A percentile compares a stretch with the other conserved stretches of the same genome.
phyloP scores from a whole-genome alignment of 2,329 filamentous ascomycete genomes.

The Alternaria tenuissima region DNA sequence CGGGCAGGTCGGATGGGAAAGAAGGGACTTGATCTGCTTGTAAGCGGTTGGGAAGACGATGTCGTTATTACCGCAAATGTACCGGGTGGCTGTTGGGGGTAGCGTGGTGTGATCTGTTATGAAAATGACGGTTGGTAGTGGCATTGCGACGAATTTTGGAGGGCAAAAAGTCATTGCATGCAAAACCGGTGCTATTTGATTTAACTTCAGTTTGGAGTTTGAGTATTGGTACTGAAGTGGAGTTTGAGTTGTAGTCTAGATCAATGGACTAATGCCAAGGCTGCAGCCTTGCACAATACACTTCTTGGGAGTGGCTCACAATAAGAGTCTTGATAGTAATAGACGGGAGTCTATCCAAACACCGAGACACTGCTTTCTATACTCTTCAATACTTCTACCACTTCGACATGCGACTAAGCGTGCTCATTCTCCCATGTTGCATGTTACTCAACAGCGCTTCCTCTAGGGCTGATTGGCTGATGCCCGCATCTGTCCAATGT shows the following conservation, averaged over 20 bases:
- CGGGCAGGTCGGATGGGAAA: conserved; percentile 3
- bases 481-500: conserved; percentile 69
- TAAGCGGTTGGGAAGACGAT: conserved; percentile 17
- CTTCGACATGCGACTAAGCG: conserved; percentile 68
- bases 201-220: not conserved
- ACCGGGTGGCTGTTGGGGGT: not conserved
- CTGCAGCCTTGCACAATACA: conserved; percentile 6
- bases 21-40: conserved; percentile 21
- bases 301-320: not conserved
- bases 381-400: conserved; percentile 55
- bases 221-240: not conserved
- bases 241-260: not conserved
- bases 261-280: conserved; percentile 10
- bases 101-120: conserved; percentile 5
- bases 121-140: not conserved
- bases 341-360: not conserved
- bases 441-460: conserved; percentile 79
- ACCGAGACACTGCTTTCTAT: not conserved
- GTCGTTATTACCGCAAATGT: not conserved
- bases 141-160: not conserved
- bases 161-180: not conserved
- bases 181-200: not conserved
- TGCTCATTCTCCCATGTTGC: conserved; percentile 73
- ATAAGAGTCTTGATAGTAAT: not conserved
- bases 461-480: conserved; percentile 81